Evolutionary conservation across 108 stramenopile species (phyloP), one percentile per base, ranked within the genome.

Genomic region (Conticribra weissflogii): DNA sequence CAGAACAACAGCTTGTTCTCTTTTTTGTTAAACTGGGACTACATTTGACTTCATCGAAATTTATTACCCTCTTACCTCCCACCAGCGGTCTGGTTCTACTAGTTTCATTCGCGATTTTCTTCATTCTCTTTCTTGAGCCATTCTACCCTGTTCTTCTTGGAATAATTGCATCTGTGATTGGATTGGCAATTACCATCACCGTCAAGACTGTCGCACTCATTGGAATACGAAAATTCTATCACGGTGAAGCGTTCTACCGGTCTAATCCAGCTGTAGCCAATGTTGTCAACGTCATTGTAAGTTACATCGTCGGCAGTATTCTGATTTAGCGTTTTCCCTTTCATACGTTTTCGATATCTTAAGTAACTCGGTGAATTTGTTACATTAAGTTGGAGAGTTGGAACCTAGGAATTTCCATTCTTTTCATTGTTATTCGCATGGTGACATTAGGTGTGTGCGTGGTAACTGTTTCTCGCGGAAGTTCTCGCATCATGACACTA

Each of bases 371-470:
- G n/a, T n/a, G n/a, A n/a, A n/a, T 19, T 29, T 30, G 32, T 14
- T 31, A 17, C 46, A 53, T 61, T 7, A 5, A 61, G 45, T 45
- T 72, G 52, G 71, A 72, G 32, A 27, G 53, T 21, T 62, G 62
- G 54, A 72, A 63, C 18, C 30, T 63, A 46, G 71, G 61, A 24
- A 62, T 86, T 46, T 68, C 60, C 4, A 63, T 69, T 27, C 34
- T 58, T 2, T 83, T 79, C 51, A 56, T 83, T n/a, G 28, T 83
- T 8, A 68, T 65, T 1, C 71, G 85, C 23, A 54, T 79, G 54
- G 71, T 70, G 23, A 86, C 72, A 49, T 47, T 86, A 30, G 12
- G 36, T 41, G 36, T 9, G 36, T 41, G 36, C 8, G 5, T 12
- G 12, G 12, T n/a, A n/a, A n/a, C n/a, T n/a, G n/a, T n/a, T n/a